phyloP scores from a whole-genome alignment of 345 rosid species.

The Sisymbrium altissimum region DNA sequence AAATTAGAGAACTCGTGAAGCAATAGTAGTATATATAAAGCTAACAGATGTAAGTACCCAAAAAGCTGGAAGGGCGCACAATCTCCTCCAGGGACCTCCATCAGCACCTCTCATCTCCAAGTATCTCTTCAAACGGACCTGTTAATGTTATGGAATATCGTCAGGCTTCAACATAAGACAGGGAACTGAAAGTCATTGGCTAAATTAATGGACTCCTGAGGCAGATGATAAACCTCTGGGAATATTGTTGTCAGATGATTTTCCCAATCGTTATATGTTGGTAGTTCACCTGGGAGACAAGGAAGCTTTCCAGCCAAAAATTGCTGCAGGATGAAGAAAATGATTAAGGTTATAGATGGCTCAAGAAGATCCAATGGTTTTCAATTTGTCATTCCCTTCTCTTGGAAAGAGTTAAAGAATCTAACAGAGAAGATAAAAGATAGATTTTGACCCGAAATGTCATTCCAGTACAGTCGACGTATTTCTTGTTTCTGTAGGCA shows the following conservation, averaged over 20 bases:
- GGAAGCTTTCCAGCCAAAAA: conserved; percentile 96
- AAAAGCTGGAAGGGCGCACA: conserved; percentile 95
- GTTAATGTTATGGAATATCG: conserved; percentile 17
- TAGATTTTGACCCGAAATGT: conserved; percentile 85
- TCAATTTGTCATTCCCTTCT: neutral
- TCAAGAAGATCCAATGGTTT: neutral
- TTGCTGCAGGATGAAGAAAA: conserved; percentile 53
- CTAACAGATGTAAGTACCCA: conserved; percentile 57
- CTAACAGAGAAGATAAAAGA: conserved; percentile 34
- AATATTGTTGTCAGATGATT: conserved; percentile 94
- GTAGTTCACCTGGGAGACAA: conserved; percentile 86
- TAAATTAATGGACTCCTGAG: neutral
- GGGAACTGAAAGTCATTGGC: conserved; percentile 4
- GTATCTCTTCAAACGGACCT: conserved; percentile 96
- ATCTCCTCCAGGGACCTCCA: conserved; percentile 99
- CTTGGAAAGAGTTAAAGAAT: neutral
- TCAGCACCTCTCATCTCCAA: conserved; percentile 99
- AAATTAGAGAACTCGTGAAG: neutral
- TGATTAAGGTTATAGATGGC: neutral
- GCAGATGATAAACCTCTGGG: conserved; percentile 69
- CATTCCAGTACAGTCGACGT: conserved; percentile 91
- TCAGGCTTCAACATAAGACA: conserved; percentile 9
- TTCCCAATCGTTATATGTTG: conserved; percentile 95
- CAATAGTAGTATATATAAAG: neutral
- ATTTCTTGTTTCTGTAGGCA: conserved; percentile 78